These are phyloP conservation scores for Meyerozyma elateridarum DNA, from an alignment of 1,139 yeast genomes.

Conservation along the genomic window DNA sequence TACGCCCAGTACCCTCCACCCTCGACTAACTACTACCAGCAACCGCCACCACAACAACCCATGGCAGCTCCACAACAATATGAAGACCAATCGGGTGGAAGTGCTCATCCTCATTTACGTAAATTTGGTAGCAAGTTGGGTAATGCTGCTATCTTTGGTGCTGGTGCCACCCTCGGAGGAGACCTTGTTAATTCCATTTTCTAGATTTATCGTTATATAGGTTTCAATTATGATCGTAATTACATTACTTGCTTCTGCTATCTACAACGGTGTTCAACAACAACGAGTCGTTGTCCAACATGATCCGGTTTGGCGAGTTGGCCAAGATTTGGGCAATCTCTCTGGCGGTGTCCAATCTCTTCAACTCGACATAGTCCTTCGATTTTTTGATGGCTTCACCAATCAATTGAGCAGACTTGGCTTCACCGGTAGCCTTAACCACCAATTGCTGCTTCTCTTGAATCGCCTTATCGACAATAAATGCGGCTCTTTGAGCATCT, in stretches of 20 bases:
- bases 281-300: slow-evolving; percentile 88
- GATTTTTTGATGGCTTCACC: slow-evolving; percentile 98
- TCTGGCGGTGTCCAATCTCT: slow-evolving; percentile 94
- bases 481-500: slow-evolving; percentile 98
- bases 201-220: too few relatives aligned
- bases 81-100: slow-evolving; percentile 12
- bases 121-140: slow-evolving; percentile 83
- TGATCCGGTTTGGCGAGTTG: slow-evolving; percentile 82
- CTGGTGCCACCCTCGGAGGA: slow-evolving; percentile 93
- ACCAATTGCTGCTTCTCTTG: slow-evolving; percentile 97
- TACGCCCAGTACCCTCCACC: slow-evolving; percentile 53
- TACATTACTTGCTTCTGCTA: slow-evolving; percentile 41
- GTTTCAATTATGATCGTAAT: too few relatives aligned
- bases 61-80: slow-evolving; percentile 14
- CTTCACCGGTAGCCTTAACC: slow-evolving; percentile 98
- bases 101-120: slow-evolving; percentile 34
- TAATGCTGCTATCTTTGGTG: slow-evolving; percentile 92
- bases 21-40: slow-evolving; percentile 37
- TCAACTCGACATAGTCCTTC: slow-evolving; percentile 90
- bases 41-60: slow-evolving; percentile 25
- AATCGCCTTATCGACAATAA: slow-evolving; percentile 91
- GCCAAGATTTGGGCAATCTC: slow-evolving; percentile 89
- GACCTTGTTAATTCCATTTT: slow-evolving; percentile 83
- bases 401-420: slow-evolving; percentile 93
- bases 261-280: slow-evolving; percentile 84